Conservation (phyloP, 1,284 basidiomycete genomes). For the Ustilago tritici region DNA sequence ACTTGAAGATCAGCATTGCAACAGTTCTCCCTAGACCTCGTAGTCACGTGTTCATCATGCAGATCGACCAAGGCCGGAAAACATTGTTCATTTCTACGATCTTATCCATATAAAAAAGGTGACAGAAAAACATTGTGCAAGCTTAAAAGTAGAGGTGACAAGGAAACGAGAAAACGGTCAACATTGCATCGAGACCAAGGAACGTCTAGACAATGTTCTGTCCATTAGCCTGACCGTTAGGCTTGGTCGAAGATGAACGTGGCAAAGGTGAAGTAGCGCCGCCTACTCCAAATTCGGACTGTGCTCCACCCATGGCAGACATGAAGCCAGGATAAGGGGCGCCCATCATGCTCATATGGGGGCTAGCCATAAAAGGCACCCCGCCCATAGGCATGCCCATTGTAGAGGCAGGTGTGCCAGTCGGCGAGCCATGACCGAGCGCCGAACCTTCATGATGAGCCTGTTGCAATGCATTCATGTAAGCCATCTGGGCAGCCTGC, state of each 20-base stretch:
- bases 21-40: neutral
- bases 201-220: constrained; percentile 18
- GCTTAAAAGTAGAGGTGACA: neutral
- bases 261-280: constrained; percentile 20
- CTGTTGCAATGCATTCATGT: constrained; percentile 60
- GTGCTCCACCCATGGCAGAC: constrained; percentile 30
- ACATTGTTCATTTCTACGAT: constrained; percentile 13
- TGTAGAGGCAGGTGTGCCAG: constrained; percentile 26
- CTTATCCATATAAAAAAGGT: constrained; percentile 4
- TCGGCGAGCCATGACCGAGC: constrained; percentile 32
- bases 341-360: constrained; percentile 60
- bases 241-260: constrained; percentile 33
- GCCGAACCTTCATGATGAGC: constrained; percentile 45
- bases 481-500: constrained; percentile 67
- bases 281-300: constrained; percentile 28
- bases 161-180: neutral
- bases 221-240: constrained; percentile 26
- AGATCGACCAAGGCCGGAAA: neutral
- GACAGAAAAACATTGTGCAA: neutral
- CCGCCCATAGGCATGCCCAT: constrained; percentile 50
- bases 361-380: constrained; percentile 51
- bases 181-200: neutral
- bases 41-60: constrained; percentile 3
- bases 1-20: constrained; percentile 2
- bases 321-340: constrained; percentile 47